Conservation (phyloP, 2,329 filamentous ascomycete genomes). For the Samsoniella hepiali region DNA sequence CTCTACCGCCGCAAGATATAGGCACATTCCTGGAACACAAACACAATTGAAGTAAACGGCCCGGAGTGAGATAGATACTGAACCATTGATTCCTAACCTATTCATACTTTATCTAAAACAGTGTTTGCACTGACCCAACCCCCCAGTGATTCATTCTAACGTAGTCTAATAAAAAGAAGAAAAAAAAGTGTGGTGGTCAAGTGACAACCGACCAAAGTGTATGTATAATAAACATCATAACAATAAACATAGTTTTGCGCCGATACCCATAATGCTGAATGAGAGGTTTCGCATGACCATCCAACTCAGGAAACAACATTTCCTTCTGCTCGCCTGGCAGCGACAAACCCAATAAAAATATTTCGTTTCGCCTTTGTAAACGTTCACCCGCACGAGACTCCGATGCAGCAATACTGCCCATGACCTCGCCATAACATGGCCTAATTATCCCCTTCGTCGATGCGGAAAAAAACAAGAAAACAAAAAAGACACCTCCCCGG, state of each 20-base stretch:
- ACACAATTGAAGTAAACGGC: not conserved
- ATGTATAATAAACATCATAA: conserved; percentile 14
- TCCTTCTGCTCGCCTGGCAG: conserved; percentile 8
- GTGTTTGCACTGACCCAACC: conserved; percentile 8
- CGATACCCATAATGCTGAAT: conserved; percentile 17
- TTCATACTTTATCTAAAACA: conserved; percentile 6
- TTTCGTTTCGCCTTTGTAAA: conserved; percentile 16
- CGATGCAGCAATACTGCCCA: conserved; percentile 1
- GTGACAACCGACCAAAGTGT: conserved; percentile 2
- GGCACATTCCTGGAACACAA: not conserved
- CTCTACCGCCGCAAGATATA: not conserved
- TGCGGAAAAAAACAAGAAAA: conserved; percentile 2
- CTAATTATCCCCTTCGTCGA: not conserved
- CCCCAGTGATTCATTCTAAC: conserved; percentile 9
- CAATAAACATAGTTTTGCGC: conserved; percentile 17
- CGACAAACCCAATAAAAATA: conserved; percentile 2
- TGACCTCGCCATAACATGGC: conserved; percentile 2
- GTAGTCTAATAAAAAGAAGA: conserved; percentile 8
- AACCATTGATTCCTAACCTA: conserved; percentile 13
- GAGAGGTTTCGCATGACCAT: conserved; percentile 10
- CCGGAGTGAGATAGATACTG: not conserved
- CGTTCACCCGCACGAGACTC: conserved; percentile 11
- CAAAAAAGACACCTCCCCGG: not conserved
- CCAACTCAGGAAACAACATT: not conserved
- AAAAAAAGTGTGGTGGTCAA: not conserved